These are phyloP conservation scores for Miamiensis avidus DNA, from an alignment of 169 alveolate genomes.

Conservation along the genomic window DNA sequence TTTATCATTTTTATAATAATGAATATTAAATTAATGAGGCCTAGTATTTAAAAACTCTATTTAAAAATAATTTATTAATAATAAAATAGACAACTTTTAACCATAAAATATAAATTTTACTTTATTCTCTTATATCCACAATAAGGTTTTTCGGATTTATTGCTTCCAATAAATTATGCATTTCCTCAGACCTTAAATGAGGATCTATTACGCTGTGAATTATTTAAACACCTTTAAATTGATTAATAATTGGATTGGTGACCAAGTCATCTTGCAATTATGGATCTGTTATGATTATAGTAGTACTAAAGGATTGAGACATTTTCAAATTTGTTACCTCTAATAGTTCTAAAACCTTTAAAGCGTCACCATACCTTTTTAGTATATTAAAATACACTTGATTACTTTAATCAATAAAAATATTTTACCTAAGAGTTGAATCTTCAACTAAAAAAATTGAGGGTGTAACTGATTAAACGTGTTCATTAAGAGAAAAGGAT, in stretches of 20 bases:
- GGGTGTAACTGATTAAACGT: background rate
- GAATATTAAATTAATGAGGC: background rate
- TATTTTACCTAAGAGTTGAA: background rate
- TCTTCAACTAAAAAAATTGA: background rate
- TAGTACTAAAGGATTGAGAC: background rate
- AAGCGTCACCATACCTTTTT: background rate
- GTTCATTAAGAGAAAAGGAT: background rate
- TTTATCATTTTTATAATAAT: background rate
- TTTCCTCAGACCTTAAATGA: background rate
- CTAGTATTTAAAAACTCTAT: too few species aligned
- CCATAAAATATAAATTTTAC: too few species aligned
- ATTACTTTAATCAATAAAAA: too few species aligned
- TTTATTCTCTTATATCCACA: background rate
- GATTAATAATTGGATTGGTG: background rate
- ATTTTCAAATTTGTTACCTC: background rate
- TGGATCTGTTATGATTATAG: background rate
- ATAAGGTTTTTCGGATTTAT: too few species aligned
- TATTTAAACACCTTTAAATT: background rate
- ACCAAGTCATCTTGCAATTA: background rate
- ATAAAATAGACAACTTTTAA: too few species aligned
- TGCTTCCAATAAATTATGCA: background rate
- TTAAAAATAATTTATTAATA: too few species aligned
- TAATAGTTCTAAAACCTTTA: background rate
- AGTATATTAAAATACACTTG: background rate
- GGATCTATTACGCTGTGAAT: background rate